Percentiles rank a stretch among this genome's conserved stretches.
Evolutionary conservation across 2,329 filamentous ascomycete genomes (phyloP).

Genomic region (Xylariaceae sp.): DNA sequence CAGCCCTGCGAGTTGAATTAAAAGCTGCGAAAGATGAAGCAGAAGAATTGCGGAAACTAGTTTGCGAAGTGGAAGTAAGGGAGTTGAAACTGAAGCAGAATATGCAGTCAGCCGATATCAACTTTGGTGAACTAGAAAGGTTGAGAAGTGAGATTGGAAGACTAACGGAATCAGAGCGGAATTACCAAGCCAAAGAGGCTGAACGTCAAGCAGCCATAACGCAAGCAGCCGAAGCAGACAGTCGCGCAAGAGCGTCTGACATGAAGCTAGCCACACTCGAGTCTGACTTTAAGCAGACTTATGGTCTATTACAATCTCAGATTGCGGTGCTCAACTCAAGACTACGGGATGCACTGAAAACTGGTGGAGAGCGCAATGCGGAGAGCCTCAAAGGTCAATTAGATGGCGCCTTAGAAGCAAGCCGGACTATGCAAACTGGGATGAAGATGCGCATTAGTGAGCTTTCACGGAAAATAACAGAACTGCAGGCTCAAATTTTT

Average conservation of each 20-base stretch:
- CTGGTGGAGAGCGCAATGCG: slow-evolving; percentile 35
- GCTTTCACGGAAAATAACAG: slow-evolving; percentile 59
- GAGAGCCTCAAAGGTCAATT: slow-evolving; percentile 49
- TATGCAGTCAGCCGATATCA: slow-evolving; percentile 67
- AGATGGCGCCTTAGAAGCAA: slow-evolving; percentile 57
- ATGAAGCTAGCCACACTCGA: slow-evolving; percentile 62
- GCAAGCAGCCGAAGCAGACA: slow-evolving; percentile 64
- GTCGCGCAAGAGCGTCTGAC: slow-evolving; percentile 63
- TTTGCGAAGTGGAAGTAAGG: slow-evolving; percentile 73
- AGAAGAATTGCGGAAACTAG: slow-evolving; percentile 68
- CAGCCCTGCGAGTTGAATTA: slow-evolving; percentile 64
- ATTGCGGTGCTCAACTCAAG: slow-evolving; percentile 55
- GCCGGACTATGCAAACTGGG: slow-evolving; percentile 59
- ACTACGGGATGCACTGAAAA: slow-evolving; percentile 49
- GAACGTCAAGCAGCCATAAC: slow-evolving; percentile 63
- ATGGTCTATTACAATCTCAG: slow-evolving; percentile 55
- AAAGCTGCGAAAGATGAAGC: slow-evolving; percentile 64
- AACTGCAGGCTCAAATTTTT: slow-evolving; percentile 57
- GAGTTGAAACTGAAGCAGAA: slow-evolving; percentile 70
- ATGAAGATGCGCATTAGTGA: slow-evolving; percentile 59
- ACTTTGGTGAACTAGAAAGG: slow-evolving; percentile 65
- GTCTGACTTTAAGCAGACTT: slow-evolving; percentile 53
- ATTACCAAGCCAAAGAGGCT: slow-evolving; percentile 68
- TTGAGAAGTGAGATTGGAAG: slow-evolving; percentile 65
- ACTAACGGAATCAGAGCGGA: slow-evolving; percentile 66